These are phyloP conservation scores for Arthrobotrys iridis DNA, from an alignment of 2,329 filamentous ascomycete genomes.

Conservation along the genomic window DNA sequence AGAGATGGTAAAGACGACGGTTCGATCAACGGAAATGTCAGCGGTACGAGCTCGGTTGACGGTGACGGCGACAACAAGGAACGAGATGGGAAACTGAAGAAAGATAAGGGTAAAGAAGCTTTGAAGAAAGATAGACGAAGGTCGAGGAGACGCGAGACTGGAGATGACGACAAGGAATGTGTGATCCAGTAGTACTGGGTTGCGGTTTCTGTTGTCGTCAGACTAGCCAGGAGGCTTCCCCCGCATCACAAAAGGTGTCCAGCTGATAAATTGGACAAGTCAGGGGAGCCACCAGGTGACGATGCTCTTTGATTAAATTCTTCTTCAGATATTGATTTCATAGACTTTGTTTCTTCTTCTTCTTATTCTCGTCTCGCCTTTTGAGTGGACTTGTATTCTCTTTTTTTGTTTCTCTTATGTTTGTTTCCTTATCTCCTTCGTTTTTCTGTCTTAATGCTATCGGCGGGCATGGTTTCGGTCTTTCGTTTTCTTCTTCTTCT, in stretches of 20 bases:
- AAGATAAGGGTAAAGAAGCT: constrained; percentile 40
- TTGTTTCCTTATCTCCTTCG: not conserved
- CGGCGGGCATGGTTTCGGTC: not conserved
- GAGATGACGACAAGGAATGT: constrained; percentile 49
- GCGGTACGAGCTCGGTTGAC: constrained; percentile 37
- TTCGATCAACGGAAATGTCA: constrained; percentile 23
- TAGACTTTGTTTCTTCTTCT: constrained; percentile 16
- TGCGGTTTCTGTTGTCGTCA: constrained; percentile 34
- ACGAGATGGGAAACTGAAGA: constrained; percentile 23
- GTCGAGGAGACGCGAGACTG: constrained; percentile 35
- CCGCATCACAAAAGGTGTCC: constrained; percentile 2
- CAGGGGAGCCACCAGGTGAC: not conserved
- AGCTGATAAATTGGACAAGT: not conserved
- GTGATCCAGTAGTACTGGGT: constrained; percentile 54
- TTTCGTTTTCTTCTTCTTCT: not conserved
- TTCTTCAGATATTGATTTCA: constrained; percentile 37
- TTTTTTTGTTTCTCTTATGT: not conserved
- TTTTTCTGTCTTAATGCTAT: not conserved
- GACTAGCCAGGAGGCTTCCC: constrained; percentile 21
- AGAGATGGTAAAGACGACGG: constrained; percentile 31
- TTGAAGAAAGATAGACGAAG: constrained; percentile 32
- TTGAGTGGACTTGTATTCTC: not conserved
- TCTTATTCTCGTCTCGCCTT: not conserved
- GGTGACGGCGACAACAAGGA: constrained; percentile 33
- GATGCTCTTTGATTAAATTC: constrained; percentile 3